Conservation (phyloP, 2,329 filamentous ascomycete genomes). For the Aureobasidium musti region DNA sequence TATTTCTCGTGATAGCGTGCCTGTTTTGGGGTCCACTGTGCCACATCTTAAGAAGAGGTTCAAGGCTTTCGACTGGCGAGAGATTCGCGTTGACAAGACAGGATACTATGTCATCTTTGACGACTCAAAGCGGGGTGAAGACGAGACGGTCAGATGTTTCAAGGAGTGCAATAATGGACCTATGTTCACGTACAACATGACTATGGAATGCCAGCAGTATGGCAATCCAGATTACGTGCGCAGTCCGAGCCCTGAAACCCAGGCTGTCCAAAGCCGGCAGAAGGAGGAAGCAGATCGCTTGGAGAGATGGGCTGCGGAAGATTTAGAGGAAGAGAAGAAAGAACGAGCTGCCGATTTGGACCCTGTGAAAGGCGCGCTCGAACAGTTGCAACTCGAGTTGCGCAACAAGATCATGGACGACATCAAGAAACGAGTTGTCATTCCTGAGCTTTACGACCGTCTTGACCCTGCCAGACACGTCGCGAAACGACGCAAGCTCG, state of each 20-base stretch:
- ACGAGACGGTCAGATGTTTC: constrained; percentile 80
- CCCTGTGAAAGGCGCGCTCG: constrained; percentile 80
- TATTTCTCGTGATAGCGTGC: constrained; percentile 81
- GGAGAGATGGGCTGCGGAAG: constrained; percentile 73
- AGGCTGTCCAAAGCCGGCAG: constrained; percentile 53
- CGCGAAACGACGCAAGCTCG: constrained; percentile 76
- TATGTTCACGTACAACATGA: constrained; percentile 91
- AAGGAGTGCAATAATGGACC: constrained; percentile 75
- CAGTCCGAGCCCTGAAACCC: constrained; percentile 55
- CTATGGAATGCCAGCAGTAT: constrained; percentile 78
- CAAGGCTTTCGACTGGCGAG: constrained; percentile 77
- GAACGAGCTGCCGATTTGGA: constrained; percentile 85
- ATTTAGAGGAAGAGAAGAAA: constrained; percentile 86
- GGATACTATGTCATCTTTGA: constrained; percentile 94
- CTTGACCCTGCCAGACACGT: constrained; percentile 79
- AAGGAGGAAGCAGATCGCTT: constrained; percentile 67
- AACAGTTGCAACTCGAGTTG: constrained; percentile 76
- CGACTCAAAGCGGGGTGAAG: constrained; percentile 71
- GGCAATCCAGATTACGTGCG: constrained; percentile 65
- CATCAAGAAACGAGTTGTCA: constrained; percentile 83
- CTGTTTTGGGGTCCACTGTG: constrained; percentile 80
- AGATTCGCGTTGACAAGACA: constrained; percentile 77
- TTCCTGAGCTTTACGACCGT: constrained; percentile 75
- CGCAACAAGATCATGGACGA: constrained; percentile 85
- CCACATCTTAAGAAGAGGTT: constrained; percentile 88